phyloP scores from a whole-genome alignment of 257 asterid species.

The Solanum lycopersicoides region DNA sequence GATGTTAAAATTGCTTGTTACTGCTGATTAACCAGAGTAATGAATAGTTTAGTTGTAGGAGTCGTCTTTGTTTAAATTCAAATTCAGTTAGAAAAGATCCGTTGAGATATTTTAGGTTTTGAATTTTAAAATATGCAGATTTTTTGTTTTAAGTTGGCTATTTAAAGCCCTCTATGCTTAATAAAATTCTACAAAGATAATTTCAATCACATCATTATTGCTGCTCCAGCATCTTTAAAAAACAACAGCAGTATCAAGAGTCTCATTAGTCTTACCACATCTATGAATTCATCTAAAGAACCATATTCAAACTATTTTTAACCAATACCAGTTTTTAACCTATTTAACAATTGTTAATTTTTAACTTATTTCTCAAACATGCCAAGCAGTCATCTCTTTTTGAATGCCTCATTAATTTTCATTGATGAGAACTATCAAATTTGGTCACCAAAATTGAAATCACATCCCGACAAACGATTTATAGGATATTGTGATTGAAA shows the following conservation, averaged over 20 bases:
- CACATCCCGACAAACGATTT: not conserved
- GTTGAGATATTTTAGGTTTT: not conserved
- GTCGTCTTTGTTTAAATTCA: not conserved
- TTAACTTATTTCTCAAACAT: not conserved
- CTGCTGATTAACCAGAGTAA: not conserved
- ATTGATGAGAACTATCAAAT: not conserved
- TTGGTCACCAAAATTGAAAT: not conserved
- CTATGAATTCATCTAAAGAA: not conserved
- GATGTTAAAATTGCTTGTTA: not conserved
- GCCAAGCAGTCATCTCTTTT: not conserved
- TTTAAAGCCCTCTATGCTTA: not conserved
- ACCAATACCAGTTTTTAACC: not conserved
- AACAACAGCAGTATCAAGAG: not conserved
- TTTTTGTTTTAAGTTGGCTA: not conserved
- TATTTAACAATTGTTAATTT: not conserved
- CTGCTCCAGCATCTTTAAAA: not conserved
- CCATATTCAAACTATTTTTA: not conserved
- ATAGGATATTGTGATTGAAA: not conserved
- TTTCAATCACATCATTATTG: not conserved
- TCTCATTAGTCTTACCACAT: not conserved
- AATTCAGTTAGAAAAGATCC: not conserved
- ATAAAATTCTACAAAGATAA: not conserved
- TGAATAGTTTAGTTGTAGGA: not conserved
- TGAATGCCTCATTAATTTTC: not conserved
- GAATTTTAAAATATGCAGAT: not conserved